Evolutionary conservation across 257 asterid species (phyloP).

Genomic region (Nicotiana tomentosiformis): DNA sequence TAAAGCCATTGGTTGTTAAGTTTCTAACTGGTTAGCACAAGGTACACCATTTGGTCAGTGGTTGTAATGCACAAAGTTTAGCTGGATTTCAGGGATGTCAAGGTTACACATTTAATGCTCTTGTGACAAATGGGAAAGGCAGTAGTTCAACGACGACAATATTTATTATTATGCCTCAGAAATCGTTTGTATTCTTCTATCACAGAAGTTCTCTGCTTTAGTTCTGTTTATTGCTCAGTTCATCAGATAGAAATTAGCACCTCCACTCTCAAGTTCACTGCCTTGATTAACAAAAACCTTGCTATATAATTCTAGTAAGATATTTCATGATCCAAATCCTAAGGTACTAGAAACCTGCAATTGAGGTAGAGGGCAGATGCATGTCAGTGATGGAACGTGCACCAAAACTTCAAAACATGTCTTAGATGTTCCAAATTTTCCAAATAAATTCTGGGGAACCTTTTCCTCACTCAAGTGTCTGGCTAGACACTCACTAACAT

Average conservation of each 20-base stretch:
- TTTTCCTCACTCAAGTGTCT: neutral
- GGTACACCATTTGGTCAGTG: neutral
- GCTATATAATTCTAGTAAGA: neutral
- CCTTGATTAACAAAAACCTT: neutral
- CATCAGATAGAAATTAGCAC: neutral
- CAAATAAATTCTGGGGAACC: neutral
- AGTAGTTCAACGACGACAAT: neutral
- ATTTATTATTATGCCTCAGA: neutral
- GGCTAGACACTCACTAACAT: neutral
- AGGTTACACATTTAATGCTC: neutral
- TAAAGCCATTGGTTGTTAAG: neutral
- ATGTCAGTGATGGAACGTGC: neutral
- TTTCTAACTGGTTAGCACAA: neutral
- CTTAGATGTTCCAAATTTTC: neutral
- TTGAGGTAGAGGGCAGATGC: neutral
- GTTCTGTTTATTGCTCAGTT: neutral
- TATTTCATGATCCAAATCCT: neutral
- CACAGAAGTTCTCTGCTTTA: neutral
- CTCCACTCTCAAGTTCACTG: neutral
- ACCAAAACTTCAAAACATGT: neutral
- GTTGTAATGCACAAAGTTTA: neutral
- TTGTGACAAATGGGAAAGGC: neutral
- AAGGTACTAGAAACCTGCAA: neutral
- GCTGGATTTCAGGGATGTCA: neutral
- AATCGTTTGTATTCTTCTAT: neutral